Percentiles rank a stretch among this genome's conserved stretches.
These are phyloP conservation scores for Cordyceps cateniannulata DNA, from an alignment of 2,329 filamentous ascomycete species.

Conservation along the genomic window DNA sequence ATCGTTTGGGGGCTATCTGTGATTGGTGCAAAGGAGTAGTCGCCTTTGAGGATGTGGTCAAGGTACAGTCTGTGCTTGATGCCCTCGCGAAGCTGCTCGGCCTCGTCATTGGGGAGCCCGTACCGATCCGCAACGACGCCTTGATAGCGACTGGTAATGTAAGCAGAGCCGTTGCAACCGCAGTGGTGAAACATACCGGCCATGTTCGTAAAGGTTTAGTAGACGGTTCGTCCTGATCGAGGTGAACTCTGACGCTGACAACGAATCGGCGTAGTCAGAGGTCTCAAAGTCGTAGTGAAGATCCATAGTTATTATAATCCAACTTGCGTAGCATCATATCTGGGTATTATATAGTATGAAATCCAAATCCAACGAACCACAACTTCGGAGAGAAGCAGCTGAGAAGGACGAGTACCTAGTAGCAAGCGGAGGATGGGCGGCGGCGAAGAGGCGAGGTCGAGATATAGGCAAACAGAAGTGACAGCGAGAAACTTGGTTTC, in stretches of 20 bases:
- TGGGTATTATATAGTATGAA: too few species aligned
- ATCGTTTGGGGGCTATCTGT: slow-evolving; percentile 40
- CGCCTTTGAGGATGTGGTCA: slow-evolving; percentile 39
- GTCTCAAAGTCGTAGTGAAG: neutral
- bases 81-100: slow-evolving; percentile 42
- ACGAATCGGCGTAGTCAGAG: slow-evolving; percentile 6
- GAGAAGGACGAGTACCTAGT: too few species aligned
- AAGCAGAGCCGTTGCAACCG: neutral
- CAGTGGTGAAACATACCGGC: neutral
- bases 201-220: slow-evolving; percentile 6
- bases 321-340: too few species aligned
- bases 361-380: too few species aligned
- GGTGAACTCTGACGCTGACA: neutral
- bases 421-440: too few species aligned
- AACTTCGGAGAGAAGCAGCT: too few species aligned
- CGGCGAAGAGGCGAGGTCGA: too few species aligned
- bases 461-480: too few species aligned
- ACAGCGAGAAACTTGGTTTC: too few species aligned
- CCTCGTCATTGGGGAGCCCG: slow-evolving; percentile 46
- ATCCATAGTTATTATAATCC: neutral
- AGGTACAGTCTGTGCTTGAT: slow-evolving; percentile 42
- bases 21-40: slow-evolving; percentile 38
- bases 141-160: slow-evolving; percentile 38
- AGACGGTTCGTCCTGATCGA: neutral
- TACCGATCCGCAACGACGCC: slow-evolving; percentile 40